Base-by-base conservation (phyloP, 257 asterid genomes). In the Nemophila menziesii region DNA sequence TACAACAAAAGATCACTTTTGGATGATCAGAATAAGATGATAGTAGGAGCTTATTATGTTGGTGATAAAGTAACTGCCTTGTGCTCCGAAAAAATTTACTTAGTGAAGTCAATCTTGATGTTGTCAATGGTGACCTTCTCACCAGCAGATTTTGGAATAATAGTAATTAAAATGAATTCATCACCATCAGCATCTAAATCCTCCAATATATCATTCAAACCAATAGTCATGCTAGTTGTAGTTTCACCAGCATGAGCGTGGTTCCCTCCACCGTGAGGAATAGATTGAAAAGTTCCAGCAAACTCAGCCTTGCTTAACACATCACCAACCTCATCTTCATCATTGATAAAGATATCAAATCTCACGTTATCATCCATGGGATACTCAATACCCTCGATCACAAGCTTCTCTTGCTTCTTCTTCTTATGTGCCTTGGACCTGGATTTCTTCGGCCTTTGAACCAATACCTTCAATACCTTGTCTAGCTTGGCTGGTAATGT, bases 391-490 rank as follows among this genome's bases (percentile, higher is more conserved):
- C 78, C 77, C 46, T 69, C 17, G 5, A 75, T 56, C 3, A 72
- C 64, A 41, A 78, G n/a, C 5, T 78, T 43, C 61, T 78, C 87
- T 11, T 75, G 80, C 49, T 61, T 3, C 57, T 75, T 92, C 0
- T 78, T 77, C 4, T 79, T 79, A 52, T 79, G 87, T 27, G 57
- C 69, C 56, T 22, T 66, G 59, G 80, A 69, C 40, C 93, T 70
- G 63, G 59, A 74, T 49, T 68, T 78, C 68, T 67, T 77, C 37
- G 90, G 87, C 69, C 92, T 65, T 51, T 66, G 73, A 51, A 82
- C 92, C 81, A 70, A 63, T 1, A 79, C 63, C 42, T 57, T 73
- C 43, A 82, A 3, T 11, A 57, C 62, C 49, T 53, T 54, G 11
- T 75, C 81, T 0, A 82, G 80, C 47, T 61, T 82, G 11, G 73